These are phyloP conservation scores for Polyporus arcularius DNA, from an alignment of 768 basidiomycete genomes.

Conservation along the genomic window DNA sequence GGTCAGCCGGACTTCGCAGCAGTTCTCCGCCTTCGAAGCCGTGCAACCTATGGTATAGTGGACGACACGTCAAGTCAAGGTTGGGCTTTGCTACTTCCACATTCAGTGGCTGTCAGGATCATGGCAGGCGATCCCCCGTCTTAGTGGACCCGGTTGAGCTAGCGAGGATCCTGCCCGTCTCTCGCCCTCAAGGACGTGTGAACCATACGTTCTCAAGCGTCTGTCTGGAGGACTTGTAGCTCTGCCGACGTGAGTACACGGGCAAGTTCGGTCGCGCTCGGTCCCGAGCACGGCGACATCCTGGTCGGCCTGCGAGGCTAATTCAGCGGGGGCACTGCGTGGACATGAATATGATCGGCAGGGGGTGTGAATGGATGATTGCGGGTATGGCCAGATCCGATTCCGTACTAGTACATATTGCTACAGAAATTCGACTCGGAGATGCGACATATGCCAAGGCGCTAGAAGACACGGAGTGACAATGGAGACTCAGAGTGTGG, in stretches of 20 bases:
- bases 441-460: not conserved
- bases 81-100: not conserved
- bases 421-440: not conserved
- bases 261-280: not conserved
- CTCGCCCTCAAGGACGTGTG: not conserved
- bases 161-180: not conserved
- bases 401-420: conserved; percentile 16
- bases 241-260: not conserved
- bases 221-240: too few species aligned
- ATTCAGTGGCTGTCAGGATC: not conserved
- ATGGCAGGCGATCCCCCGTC: not conserved
- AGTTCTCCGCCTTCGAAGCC: not conserved
- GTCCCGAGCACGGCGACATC: not conserved
- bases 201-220: too few species aligned
- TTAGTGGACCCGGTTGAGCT: not conserved
- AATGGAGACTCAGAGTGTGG: not conserved
- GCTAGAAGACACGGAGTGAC: not conserved
- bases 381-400: conserved; percentile 2
- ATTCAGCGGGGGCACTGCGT: too few species aligned
- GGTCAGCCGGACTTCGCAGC: not conserved
- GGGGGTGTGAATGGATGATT: not conserved
- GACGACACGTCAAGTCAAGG: not conserved
- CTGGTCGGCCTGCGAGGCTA: not conserved
- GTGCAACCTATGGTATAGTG: not conserved
- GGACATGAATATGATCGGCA: not conserved